Evolutionary conservation across 345 rosid species (phyloP), one percentile per base, ranked within the genome.

Genomic region (Eucalyptus fibrosa): DNA sequence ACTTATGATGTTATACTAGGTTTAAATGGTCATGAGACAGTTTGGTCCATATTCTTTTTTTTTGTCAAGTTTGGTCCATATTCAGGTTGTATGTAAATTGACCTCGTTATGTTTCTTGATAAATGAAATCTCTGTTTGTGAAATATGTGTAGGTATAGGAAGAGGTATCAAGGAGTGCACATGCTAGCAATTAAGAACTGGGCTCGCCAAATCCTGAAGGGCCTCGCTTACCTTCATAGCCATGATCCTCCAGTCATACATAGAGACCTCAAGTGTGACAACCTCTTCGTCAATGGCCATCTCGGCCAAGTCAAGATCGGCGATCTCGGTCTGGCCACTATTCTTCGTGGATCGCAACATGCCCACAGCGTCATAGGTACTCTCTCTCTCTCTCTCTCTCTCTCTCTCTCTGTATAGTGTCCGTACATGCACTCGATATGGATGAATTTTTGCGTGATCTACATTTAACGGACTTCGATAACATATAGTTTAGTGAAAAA

Each of bases 301-400:
- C 97, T 97, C 23, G 98, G 97, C 28, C 98, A 97, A 89, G 96
- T 96, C 92, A 97, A 95, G 94, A 96, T 97, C 72, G 99, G 99
- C 65, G 99, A 97, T 94, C 93, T 97, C 1, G 99, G 99, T 87
- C 91, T 96, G 86, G 99, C 99, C 4, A 96, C 99, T 12, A 91
- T 97, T 88, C 99, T 97, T 77, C 96, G 94, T 4, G 93, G 90
- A 15, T 95, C 98, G 10, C 95, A 93, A 67, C 94, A 93, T 17
- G 99, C 99, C 10, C 99, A 96, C 89, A 97, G 99, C 89, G 97
- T 96, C 91, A 96, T 97, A 92, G 99, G 99, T 87, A 93, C 80
- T 60, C 17, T 16, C 77, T 40, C 50, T 62, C 60, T 40, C 88
- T 60, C 88, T 59, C 50, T 59, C 49, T 28, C 19, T 51, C 77